These are phyloP conservation scores for Coemansia sp. DNA, from an alignment of 192 early-diverging fungal genomes.

Conservation along the genomic window DNA sequence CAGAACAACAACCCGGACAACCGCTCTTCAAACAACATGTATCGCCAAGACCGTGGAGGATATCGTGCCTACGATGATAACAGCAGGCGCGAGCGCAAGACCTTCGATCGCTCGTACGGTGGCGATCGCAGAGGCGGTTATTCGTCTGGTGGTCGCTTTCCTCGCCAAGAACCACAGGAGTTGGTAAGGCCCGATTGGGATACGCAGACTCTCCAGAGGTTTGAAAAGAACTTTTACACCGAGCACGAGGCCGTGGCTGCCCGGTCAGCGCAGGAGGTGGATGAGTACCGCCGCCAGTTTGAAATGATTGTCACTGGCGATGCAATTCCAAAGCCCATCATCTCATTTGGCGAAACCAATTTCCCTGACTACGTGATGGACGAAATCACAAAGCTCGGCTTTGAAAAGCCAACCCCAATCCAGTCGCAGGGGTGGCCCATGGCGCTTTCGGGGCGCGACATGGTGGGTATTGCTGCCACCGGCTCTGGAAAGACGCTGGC, in stretches of 20 bases:
- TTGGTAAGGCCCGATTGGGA: conserved; percentile 70
- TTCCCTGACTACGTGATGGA: conserved; percentile 91
- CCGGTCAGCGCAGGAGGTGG: conserved; percentile 72
- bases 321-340: conserved; percentile 89
- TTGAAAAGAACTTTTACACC: conserved; percentile 98
- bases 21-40: conserved; percentile 22
- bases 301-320: conserved; percentile 85
- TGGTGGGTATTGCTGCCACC: conserved; percentile 88
- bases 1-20: conserved; percentile 21
- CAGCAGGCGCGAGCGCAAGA: conserved; percentile 67
- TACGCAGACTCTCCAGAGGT: conserved; percentile 64
- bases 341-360: conserved; percentile 85
- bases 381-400: conserved; percentile 84
- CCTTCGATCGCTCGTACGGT: conserved; percentile 37
- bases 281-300: conserved; percentile 73
- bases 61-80: conserved; percentile 66
- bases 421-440: conserved; percentile 99
- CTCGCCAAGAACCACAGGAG: conserved; percentile 41
- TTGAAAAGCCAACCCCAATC: conserved; percentile 87
- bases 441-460: conserved; percentile 93
- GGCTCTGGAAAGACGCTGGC: conserved; percentile 96
- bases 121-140: conserved; percentile 20
- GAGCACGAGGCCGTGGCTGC: conserved; percentile 75
- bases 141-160: conserved; percentile 27
- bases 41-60: conserved; percentile 56